Percentiles rank a stretch among this genome's conserved stretches.
phyloP scores from a whole-genome alignment of 2,329 filamentous ascomycete genomes.

The Fusarium agapanthi region DNA sequence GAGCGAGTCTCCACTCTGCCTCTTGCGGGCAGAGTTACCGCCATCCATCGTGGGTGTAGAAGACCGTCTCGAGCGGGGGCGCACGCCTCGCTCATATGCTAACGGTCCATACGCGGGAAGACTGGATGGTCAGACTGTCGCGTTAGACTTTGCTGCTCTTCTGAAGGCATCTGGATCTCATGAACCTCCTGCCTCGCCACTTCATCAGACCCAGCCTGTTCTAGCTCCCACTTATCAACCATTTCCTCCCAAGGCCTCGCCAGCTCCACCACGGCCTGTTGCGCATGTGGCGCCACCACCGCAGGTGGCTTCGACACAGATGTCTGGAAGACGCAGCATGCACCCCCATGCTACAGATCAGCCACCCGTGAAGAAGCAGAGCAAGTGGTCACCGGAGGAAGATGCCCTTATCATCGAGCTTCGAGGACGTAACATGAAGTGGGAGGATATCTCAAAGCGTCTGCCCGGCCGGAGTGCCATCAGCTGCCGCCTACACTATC shows the following conservation, averaged over 20 bases:
- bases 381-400: constrained; percentile 95
- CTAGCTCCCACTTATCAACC: constrained; percentile 19
- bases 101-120: constrained; percentile 40
- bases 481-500: constrained; percentile 93
- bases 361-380: constrained; percentile 89
- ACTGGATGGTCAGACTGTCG: constrained; percentile 62
- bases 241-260: constrained; percentile 34
- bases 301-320: constrained; percentile 46
- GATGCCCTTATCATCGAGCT: constrained; percentile 94
- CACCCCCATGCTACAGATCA: constrained; percentile 65
- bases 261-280: constrained; percentile 33
- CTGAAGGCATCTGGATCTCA: constrained; percentile 80
- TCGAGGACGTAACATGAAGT: constrained; percentile 92
- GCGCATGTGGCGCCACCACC: constrained; percentile 37
- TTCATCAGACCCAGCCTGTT: constrained; percentile 42
- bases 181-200: constrained; percentile 68
- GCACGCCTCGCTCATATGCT: constrained; percentile 43
- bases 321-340: constrained; percentile 47
- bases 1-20: constrained; percentile 53
- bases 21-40: constrained; percentile 52
- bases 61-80: constrained; percentile 42
- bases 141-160: constrained; percentile 94
- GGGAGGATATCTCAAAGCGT: constrained; percentile 96
- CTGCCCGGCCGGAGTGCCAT: constrained; percentile 92
- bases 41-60: constrained; percentile 43